Conservation (phyloP, 306 rosid species). For the Trichosanthes cucumerina region DNA sequence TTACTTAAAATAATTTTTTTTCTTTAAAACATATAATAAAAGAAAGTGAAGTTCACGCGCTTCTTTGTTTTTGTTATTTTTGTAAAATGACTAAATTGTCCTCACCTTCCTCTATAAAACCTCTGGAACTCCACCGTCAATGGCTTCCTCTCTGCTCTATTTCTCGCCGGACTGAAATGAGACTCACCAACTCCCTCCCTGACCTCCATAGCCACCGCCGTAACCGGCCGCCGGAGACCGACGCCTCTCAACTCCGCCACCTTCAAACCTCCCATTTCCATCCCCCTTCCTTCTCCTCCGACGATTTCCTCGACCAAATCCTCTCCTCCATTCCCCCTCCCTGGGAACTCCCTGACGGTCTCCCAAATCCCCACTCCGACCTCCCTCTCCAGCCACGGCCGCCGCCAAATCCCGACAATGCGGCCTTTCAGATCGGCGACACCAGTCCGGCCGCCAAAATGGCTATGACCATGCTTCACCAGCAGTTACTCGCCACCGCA, state of each 20-base stretch:
- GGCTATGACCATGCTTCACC: slow-evolving; percentile 43
- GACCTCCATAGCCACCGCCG: slow-evolving; percentile 27
- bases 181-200: slow-evolving; percentile 30
- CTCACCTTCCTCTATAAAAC: not conserved
- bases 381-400: not conserved
- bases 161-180: slow-evolving; percentile 35
- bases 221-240: slow-evolving; percentile 16
- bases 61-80: not conserved
- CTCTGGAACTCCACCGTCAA: no score
- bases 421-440: slow-evolving; percentile 30
- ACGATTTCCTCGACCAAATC: slow-evolving; percentile 54
- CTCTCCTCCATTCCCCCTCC: slow-evolving; percentile 37
- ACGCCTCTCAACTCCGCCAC: slow-evolving; percentile 22
- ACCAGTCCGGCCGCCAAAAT: slow-evolving; percentile 8
- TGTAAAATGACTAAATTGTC: not conserved
- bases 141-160: not conserved
- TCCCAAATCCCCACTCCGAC: slow-evolving; percentile 17
- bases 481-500: slow-evolving; percentile 23
- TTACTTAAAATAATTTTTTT: no score
- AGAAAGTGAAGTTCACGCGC: not conserved
- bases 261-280: slow-evolving; percentile 19
- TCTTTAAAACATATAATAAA: not conserved
- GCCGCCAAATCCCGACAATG: slow-evolving; percentile 8
- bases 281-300: slow-evolving; percentile 24
- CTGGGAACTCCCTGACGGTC: slow-evolving; percentile 27